Evolutionary conservation across 805 yeast species (phyloP), one percentile per base, ranked within the genome.

Genomic region (Teunomyces kruisii): DNA sequence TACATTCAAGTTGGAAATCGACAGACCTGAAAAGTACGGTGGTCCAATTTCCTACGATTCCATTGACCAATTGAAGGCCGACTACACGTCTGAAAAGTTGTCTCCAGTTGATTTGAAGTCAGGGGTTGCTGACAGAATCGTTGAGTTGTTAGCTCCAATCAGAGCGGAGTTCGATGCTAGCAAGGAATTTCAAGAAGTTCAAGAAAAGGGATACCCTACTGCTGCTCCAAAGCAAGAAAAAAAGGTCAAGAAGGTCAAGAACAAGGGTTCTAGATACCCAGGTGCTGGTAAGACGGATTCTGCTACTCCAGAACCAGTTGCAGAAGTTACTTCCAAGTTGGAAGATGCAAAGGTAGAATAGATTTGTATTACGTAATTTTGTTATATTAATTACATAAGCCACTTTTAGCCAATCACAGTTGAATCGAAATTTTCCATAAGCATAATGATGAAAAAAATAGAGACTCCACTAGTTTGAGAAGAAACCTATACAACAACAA

Each of bases 11-110:
- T 88, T 94, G 70, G 73, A 67, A 64, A 81, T 94, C 55, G 81
- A 86, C 59, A 86, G 99, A 70, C 97, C 97, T 39, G 99, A 94
- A 66, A 84, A 94, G 70, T 94, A 88, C 65, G 99, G 99, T 55
- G 99, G 99, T 42, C 85, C 96, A 54, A 75, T 94, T 46, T 74
- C 84, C 39, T 94, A 81, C 78, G 62, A 61, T 33, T 74, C 87
- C 14, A 73, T 88, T 54, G 90, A 80, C 14, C 78, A 80, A 31
- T 72, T 94, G 58, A 84, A 85, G 62, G 69, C 70, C 30, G 96
- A 86, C 55, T 94, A 77, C 69, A 84, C 78, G 37, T 75, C 78
- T 26, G 87, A 86, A 63, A 80, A 80, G 62, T 78, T 94, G 57
- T 79, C 94, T 30, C 98, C 99, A 26, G 94, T 89, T 26, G 99